Percentiles rank a stretch among this genome's conserved stretches.
phyloP scores from a whole-genome alignment of 2,329 filamentous ascomycete genomes.

The Alternaria triticina region DNA sequence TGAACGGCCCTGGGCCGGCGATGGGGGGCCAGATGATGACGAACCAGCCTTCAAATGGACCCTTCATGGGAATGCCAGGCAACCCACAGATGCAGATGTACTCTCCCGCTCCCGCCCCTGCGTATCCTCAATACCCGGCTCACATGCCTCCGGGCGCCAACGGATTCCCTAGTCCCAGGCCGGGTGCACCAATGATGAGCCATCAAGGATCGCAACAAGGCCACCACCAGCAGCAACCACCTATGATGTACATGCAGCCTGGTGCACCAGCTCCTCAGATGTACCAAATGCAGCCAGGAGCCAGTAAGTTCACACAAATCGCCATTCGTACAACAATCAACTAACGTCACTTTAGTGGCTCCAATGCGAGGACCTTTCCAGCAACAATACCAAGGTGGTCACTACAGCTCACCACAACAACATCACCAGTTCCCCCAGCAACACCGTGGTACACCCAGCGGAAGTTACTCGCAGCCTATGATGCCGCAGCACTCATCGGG shows the following conservation, averaged over 20 bases:
- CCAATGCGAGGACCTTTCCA: slow-evolving; percentile 48
- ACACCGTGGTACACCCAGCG: slow-evolving; percentile 50
- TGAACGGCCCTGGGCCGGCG: slow-evolving; percentile 70
- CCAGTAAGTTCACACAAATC: slow-evolving; percentile 67
- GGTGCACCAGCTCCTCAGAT: slow-evolving; percentile 77
- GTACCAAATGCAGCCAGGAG: slow-evolving; percentile 74
- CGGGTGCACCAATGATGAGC: slow-evolving; percentile 87
- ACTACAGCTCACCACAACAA: slow-evolving; percentile 50
- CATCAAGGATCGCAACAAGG: slow-evolving; percentile 94
- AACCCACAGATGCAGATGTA: slow-evolving; percentile 83
- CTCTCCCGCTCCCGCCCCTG: slow-evolving; percentile 68
- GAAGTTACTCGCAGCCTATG: slow-evolving; percentile 51
- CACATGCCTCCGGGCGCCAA: slow-evolving; percentile 65
- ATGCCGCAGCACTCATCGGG: slow-evolving; percentile 50
- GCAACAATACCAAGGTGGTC: slow-evolving; percentile 47
- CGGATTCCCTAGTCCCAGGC: slow-evolving; percentile 87
- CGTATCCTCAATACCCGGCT: slow-evolving; percentile 68
- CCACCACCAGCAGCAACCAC: slow-evolving; percentile 64
- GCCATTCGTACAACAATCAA: not conserved
- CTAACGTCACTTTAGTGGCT: slow-evolving; percentile 41
- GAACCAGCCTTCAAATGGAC: slow-evolving; percentile 70
- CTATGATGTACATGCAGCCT: slow-evolving; percentile 77
- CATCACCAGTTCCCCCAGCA: slow-evolving; percentile 50
- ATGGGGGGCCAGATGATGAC: slow-evolving; percentile 84
- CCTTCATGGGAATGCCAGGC: slow-evolving; percentile 73